Evolutionary conservation across 108 stramenopile species (phyloP).

Genomic region (Mayamaea pseudoterrestris): DNA sequence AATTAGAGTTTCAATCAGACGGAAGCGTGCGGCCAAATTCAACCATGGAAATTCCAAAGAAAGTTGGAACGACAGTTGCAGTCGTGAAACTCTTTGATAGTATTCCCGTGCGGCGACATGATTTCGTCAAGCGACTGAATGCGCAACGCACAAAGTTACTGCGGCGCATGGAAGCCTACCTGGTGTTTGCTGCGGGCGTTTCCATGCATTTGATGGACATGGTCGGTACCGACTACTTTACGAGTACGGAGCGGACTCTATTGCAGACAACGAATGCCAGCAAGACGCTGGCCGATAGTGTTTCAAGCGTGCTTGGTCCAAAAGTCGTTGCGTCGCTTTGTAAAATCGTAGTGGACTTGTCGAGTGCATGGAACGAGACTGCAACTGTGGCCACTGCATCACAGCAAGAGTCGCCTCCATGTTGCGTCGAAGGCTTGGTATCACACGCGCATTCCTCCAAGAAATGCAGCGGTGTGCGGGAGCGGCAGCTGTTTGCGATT

Average conservation of each 20-base stretch:
- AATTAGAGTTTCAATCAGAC: constrained; percentile 40
- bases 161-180: constrained; percentile 69
- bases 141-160: constrained; percentile 55
- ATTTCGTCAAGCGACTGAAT: constrained; percentile 55
- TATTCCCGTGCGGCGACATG: constrained; percentile 72
- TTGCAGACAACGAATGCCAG: constrained; percentile 36
- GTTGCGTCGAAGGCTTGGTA: constrained; percentile 65
- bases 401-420: constrained; percentile 7
- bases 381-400: neutral
- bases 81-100: constrained; percentile 65
- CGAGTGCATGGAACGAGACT: neutral
- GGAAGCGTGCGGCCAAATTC: constrained; percentile 24
- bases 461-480: constrained; percentile 6
- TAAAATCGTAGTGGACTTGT: constrained; percentile 30
- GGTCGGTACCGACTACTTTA: too few species aligned
- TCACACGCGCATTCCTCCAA: constrained; percentile 53
- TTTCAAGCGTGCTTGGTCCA: constrained; percentile 47
- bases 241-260: too few species aligned
- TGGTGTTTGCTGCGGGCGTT: constrained; percentile 58
- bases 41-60: constrained; percentile 21
- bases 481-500: constrained; percentile 65
- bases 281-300: constrained; percentile 36
- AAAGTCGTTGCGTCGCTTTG: constrained; percentile 41
- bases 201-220: constrained; percentile 62
- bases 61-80: constrained; percentile 78